Evolutionary conservation across 23 red algal genomes (phyloP).

Genomic region (Gracilariopsis chorda): DNA sequence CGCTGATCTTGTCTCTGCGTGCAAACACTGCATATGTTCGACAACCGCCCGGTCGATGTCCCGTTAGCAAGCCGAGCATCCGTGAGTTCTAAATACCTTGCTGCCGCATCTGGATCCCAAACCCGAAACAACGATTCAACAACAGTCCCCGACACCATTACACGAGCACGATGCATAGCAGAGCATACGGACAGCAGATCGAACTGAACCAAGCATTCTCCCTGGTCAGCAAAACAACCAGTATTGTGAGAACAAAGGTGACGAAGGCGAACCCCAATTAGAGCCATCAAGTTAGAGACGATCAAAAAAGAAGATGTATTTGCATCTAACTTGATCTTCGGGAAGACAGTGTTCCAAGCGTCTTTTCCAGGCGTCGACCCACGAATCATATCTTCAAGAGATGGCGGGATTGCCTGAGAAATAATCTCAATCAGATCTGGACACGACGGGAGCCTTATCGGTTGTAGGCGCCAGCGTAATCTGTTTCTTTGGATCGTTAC

Average conservation of each 20-base stretch:
- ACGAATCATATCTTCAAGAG: not conserved
- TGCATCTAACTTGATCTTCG: not conserved
- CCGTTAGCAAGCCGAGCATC: not conserved
- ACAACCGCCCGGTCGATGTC: not conserved
- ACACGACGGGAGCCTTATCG: not conserved
- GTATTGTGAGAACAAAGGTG: not conserved
- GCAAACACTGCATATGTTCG: not conserved
- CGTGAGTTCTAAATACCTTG: not conserved
- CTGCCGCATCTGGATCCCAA: not conserved
- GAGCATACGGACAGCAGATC: not conserved
- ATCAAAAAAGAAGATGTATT: not conserved
- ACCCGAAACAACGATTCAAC: not conserved
- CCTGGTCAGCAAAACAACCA: not conserved
- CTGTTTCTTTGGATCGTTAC: not conserved
- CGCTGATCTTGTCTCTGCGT: not conserved
- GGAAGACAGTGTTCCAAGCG: not conserved
- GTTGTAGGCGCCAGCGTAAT: not conserved
- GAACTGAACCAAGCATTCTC: not conserved
- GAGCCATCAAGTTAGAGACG: not conserved
- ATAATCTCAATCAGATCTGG: not conserved
- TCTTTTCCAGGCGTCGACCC: conserved; percentile 10
- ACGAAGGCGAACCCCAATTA: conserved; percentile 8
- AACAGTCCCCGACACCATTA: conserved; percentile 8
- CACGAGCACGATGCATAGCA: not conserved
- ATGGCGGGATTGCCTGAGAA: conserved; percentile 8